Conservation (phyloP, 2,329 filamentous ascomycete genomes). For the Neoarthrinium moseri region DNA sequence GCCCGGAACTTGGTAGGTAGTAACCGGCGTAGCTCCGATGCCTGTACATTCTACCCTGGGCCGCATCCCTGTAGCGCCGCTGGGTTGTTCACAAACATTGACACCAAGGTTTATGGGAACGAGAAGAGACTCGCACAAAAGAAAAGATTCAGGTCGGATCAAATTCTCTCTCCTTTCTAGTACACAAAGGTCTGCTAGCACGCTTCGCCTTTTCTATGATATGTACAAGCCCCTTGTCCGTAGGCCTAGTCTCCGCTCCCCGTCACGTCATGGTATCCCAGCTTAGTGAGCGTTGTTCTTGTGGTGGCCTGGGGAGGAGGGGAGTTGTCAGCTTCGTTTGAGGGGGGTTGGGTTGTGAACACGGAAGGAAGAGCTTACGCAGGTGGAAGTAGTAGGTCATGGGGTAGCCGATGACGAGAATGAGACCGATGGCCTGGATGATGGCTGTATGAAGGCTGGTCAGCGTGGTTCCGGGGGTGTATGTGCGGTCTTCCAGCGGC, state of each 20-base stretch:
- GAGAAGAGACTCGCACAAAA: conserved; percentile 4
- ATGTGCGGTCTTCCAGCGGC: not conserved
- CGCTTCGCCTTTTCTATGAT: conserved; percentile 11
- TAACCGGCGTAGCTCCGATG: too few species aligned
- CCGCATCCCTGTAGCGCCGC: too few species aligned
- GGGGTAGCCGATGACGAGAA: conserved; percentile 84
- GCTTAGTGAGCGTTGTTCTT: conserved; percentile 99
- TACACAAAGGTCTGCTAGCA: conserved; percentile 12
- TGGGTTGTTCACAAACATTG: too few species aligned
- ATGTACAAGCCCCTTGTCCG: conserved; percentile 7
- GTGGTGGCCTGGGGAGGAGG: conserved; percentile 76
- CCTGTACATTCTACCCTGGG: too few species aligned
- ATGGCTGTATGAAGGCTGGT: conserved; percentile 62
- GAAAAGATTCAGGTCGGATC: conserved; percentile 3
- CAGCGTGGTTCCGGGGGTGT: not conserved
- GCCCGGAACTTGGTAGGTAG: too few species aligned
- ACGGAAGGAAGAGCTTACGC: conserved; percentile 60
- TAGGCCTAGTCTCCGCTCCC: not conserved
- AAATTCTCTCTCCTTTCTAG: conserved; percentile 13
- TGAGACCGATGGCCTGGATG: conserved; percentile 76
- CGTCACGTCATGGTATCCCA: not conserved
- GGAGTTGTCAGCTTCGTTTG: conserved; percentile 6
- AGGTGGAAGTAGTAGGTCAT: conserved; percentile 99
- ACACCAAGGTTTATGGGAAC: too few species aligned
- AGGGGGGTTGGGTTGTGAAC: too few species aligned